Evolutionary conservation across 495 filamentous ascomycete genomes (phyloP), one percentile per base, ranked within the genome.

Genomic region (Annulohypoxylon stygium): DNA sequence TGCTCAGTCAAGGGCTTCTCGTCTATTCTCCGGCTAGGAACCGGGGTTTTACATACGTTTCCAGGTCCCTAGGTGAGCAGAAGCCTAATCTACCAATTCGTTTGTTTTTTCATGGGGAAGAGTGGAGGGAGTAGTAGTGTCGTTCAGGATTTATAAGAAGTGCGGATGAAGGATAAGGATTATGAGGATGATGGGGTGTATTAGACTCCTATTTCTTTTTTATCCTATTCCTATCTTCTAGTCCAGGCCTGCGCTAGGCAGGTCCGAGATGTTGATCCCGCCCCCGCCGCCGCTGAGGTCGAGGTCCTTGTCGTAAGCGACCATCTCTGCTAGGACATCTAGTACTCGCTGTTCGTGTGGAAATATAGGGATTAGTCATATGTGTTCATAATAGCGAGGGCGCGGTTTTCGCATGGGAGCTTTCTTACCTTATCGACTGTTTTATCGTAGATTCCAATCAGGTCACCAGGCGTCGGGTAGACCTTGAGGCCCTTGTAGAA

Each of bases 401-500:
- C 65, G 20, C 18, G 53, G 14, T 43, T 36, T 36, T 18, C 20
- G 9, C 48, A 33, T 34, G 30, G 36, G 30, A 12, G 20, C 20
- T 1, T 57, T 66, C 78, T 69, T 84, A 91, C 89, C 89, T 97
- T 97, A 54, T 93, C 89, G 23, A 97, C 95, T 50, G 95, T 98
- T 88, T 97, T 97, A 82, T 98, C 97, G 83, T 98, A 99, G 79
- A 99, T 98, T 65, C 85, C 87, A 80, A 99, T 97, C 65, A 99
- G 86, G 77, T 98, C 96, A 76, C 90, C 88, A 7, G 96, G 96
- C 71, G 93, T 90, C 8, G 96, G 96, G 83, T 99, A 99, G 39
- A 99, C 96, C 87, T 98, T 99, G 75, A 99, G 87, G 43, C 96
- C 96, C 87, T 93, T 95, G 89, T 97, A 99, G 84, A 99, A 98